Base-by-base conservation (phyloP, 768 basidiomycete genomes). In the Trametes villosa region DNA sequence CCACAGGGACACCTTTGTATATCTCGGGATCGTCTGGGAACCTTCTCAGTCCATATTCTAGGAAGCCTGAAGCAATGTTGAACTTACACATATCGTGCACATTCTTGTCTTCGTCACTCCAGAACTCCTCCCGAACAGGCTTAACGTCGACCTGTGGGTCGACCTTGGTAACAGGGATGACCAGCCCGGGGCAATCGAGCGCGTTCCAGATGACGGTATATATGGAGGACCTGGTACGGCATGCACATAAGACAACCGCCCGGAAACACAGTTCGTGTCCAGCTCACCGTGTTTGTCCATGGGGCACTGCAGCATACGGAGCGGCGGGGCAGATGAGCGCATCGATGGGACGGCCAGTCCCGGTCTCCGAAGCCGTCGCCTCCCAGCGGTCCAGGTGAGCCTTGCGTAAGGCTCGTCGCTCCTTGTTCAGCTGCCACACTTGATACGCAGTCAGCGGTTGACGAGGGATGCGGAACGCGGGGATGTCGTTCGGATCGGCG, bases 81-180 rank as follows among this genome's bases (percentile, higher is more conserved):
- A 27, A 67, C 66, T 66, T 64, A 83, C 81, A 84, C 24, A 77
- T 65, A 29, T 74, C 71, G 63, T 79, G 79, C 44, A 76, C 69
- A 26, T 50, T 57, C 61, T 78, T 69, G 62, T 85, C 83, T 36
- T 71, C 68, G 0, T 74, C 65, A 36, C 72, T 75, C 46, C 72
- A 66, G 67, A 81, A 83, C 22, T 76, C 68, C 62, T 77, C 72
- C 7, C 71, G 67, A 0, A 65, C 57, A 1, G 61, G 67, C 26
- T 72, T 72, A 22, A 53, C 55, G 58, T 84, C 83, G 6, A 81
- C 54, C 3, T 64, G 52, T 0, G 75, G 73, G 38, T 82, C 75
- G 27, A 85, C 83, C n/a, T 62, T 66, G 0, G 81, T 81, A 11
- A 82, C 83, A 4, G 83, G 83, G 62, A 84, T 77, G 17, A 74